Base-by-base conservation (phyloP, 139 green algal species). In the Chlamydomonas sp. region DNA sequence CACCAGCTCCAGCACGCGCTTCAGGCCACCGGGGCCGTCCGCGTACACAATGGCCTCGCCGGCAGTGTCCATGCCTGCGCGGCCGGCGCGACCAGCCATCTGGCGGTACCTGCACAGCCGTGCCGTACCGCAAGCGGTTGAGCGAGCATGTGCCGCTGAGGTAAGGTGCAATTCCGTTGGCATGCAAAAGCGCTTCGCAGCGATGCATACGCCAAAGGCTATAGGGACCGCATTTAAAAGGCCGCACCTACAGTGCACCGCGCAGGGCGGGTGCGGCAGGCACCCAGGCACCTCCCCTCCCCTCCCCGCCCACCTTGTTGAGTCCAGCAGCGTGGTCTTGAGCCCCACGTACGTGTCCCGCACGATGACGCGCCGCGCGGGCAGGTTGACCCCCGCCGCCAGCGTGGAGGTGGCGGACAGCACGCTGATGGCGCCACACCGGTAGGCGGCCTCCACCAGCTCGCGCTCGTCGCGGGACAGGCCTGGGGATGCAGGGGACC, bases 391-490 rank as follows among this genome's bases (percentile, higher is more conserved):
- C 31, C 96, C 96, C 57, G 96, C 95, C 63, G 97, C 97, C 72
- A 99, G 90, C 0, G 97, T 99, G 82, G 96, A 98, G 4, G 98
- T 99, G 49, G 96, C 97, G 78, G 89, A 94, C 73, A 99, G 91
- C 78, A 99, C 96, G 0, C 90, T 94, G 15, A 99, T 87, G 3
- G 92, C 91, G 9, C 97, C 97, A 1, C 60, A 84, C 20, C 90
- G 84, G 90, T 95, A 99, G 2, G 89, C 96, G 1, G 15, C 9
- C 92, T 99, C 98, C 78, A 99, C 94, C 3, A 98, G 62, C 67
- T 94, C 80, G 0, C 93, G 84, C 90, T 96, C 94, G 77, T 97
- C 94, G 2, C 49, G 84, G 59, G 88, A 90, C 79, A 98, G 88
- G 8, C 91, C 95, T 93, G 91, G 66, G 84, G 10, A 49, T 49